phyloP scores from a whole-genome alignment of 2,329 filamentous ascomycete species.

The Claviceps monticola region DNA sequence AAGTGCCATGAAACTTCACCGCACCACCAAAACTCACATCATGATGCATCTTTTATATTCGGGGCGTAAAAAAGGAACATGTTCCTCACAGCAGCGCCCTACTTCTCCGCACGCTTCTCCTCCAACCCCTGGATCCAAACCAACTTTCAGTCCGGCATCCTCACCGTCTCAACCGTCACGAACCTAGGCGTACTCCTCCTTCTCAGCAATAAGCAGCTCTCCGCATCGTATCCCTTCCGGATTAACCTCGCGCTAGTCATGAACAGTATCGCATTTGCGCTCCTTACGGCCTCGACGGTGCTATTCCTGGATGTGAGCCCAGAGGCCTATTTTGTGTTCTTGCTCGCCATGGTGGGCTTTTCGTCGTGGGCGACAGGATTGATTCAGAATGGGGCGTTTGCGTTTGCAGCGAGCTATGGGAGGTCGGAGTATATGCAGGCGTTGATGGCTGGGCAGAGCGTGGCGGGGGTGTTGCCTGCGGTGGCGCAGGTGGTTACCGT shows the following conservation, averaged over 20 bases:
- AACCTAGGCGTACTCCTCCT: conserved; percentile 66
- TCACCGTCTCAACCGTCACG: conserved; percentile 72
- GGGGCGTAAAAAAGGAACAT: conserved; percentile 55
- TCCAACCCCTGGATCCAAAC: conserved; percentile 55
- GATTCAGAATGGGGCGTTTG: conserved; percentile 88
- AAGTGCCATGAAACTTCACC: no score
- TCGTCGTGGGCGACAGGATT: conserved; percentile 70
- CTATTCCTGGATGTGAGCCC: conserved; percentile 49
- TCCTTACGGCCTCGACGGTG: conserved; percentile 70
- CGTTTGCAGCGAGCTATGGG: conserved; percentile 77
- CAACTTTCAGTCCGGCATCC: conserved; percentile 82
- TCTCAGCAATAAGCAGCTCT: conserved; percentile 65
- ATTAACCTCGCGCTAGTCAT: conserved; percentile 66
- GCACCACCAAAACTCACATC: background rate
- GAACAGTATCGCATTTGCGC: conserved; percentile 61
- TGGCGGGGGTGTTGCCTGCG: conserved; percentile 81
- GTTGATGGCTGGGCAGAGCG: conserved; percentile 87
- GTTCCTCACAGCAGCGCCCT: conserved; percentile 90
- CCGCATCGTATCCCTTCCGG: conserved; percentile 76
- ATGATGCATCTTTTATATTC: background rate
- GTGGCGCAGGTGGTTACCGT: conserved; percentile 79
- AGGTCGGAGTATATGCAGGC: conserved; percentile 84
- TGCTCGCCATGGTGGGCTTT: conserved; percentile 69
- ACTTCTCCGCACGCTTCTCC: conserved; percentile 75
- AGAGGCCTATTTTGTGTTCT: conserved; percentile 60